Base-by-base conservation (phyloP, 305 asterid species). In the Fraxinus angustifolia region DNA sequence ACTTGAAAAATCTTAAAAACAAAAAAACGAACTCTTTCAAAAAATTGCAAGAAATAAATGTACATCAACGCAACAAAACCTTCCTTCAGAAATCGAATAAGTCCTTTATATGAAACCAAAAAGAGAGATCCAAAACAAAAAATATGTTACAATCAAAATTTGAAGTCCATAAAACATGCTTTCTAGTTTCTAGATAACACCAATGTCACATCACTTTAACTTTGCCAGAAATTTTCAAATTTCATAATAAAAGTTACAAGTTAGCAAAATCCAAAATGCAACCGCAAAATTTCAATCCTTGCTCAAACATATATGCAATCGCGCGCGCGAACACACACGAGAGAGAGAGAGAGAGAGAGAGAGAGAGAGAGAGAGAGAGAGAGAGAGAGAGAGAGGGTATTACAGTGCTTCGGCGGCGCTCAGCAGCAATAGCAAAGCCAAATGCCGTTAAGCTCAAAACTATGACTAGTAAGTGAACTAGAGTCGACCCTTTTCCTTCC, bases 381-480 rank as follows among this genome's bases (percentile, higher is more conserved):
- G 10, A 71, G 11, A 68, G 56, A 23, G 40, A 42, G 23, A 42
- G 21, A 48, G 79, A 48, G 35, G 0, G 8, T n/a, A 60, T 84
- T 90, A 93, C 99, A 78, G 87, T 87, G 97, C 97, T 95, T 35
- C 99, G 91, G 71, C 99, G 98, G 65, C 94, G 97, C 78, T 93
- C 99, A 16, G 99, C 99, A 70, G 99, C 99, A 83, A 95, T 93
- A 78, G 99, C 75, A 79, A 95, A 95, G 34, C 97, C 99, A 82
- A 95, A 95, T 83, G 99, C 99, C 21, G 86, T 84, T 86, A 95
- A 90, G 90, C 98, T 92, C 73, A 92, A 83, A 28, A 91, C 84
- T 8, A 93, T 91, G 30, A 92, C 94, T 3, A 90, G 81, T 60
- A 90, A 85, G 87, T 90, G 93, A 78, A 90, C 92, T 48, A 90